Conservation (phyloP, 2,329 filamentous ascomycete species). For the Dendrostoma leiphaemia region DNA sequence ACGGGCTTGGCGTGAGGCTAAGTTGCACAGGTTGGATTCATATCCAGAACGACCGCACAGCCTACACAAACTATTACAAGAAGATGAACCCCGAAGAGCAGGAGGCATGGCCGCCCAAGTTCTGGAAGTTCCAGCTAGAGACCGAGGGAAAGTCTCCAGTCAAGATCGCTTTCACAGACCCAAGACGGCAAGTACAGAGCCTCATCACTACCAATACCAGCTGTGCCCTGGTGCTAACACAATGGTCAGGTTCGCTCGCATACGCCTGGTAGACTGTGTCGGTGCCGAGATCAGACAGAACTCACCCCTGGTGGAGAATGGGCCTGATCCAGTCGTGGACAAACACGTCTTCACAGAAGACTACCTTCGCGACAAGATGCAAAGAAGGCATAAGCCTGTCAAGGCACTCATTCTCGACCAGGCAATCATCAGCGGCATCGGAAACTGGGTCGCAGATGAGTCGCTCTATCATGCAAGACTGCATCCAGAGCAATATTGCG, state of each 20-base stretch:
- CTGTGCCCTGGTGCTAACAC: background rate
- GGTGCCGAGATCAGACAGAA: slow-evolving; percentile 72
- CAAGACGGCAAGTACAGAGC: slow-evolving; percentile 50
- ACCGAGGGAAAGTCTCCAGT: slow-evolving; percentile 53
- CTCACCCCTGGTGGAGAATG: slow-evolving; percentile 84
- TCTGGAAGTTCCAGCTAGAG: slow-evolving; percentile 80
- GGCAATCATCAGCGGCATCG: slow-evolving; percentile 83
- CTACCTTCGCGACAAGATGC: slow-evolving; percentile 72
- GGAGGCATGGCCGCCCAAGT: slow-evolving; percentile 81
- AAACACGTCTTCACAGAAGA: slow-evolving; percentile 71
- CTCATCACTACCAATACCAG: background rate
- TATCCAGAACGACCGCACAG: slow-evolving; percentile 73
- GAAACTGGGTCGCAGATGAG: slow-evolving; percentile 97
- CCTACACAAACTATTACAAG: slow-evolving; percentile 81
- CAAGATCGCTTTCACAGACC: slow-evolving; percentile 79
- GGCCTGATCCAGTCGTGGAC: slow-evolving; percentile 88
- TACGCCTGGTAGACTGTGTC: slow-evolving; percentile 79
- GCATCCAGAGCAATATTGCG: slow-evolving; percentile 90
- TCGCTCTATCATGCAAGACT: slow-evolving; percentile 84
- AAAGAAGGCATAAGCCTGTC: slow-evolving; percentile 76
- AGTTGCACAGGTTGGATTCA: slow-evolving; percentile 70
- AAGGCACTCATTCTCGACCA: slow-evolving; percentile 90
- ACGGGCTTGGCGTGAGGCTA: slow-evolving; percentile 49
- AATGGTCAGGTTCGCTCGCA: slow-evolving; percentile 56
- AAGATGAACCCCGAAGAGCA: slow-evolving; percentile 59